A percentile compares a stretch with the other conserved stretches of the same genome.
These are phyloP conservation scores for Scheffersomyces titani DNA, from an alignment of 1,139 yeast species.

Conservation along the genomic window DNA sequence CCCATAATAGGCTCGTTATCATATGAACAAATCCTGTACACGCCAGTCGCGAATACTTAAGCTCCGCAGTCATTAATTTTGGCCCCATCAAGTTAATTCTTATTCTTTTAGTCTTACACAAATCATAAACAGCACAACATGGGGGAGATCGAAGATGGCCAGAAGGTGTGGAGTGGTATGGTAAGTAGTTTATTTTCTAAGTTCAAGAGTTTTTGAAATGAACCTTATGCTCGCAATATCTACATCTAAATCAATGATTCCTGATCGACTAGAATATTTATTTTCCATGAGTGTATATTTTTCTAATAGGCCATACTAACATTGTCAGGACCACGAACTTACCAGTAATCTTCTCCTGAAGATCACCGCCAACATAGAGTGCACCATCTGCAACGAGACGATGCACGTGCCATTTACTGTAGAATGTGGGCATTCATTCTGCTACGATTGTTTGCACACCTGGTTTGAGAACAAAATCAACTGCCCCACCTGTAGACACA, in stretches of 20 bases:
- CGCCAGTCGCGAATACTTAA: background rate
- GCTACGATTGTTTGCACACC: conserved; percentile 48
- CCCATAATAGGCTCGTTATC: background rate
- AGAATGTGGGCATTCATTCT: conserved; percentile 48
- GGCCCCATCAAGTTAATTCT: background rate
- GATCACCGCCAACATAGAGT: conserved; percentile 32
- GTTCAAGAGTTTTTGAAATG: background rate
- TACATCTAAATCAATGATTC: background rate
- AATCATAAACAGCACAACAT: background rate
- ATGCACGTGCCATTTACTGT: conserved; percentile 47
- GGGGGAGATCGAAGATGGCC: conserved; percentile 2
- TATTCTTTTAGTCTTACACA: background rate
- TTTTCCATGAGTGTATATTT: background rate
- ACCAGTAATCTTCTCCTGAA: conserved; percentile 21
- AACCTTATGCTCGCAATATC: background rate
- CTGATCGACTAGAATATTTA: background rate
- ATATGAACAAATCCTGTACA: background rate
- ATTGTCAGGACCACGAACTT: conserved; percentile 15
- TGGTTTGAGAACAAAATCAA: conserved; percentile 53
- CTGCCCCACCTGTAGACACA: conserved; percentile 59
- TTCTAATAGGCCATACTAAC: background rate
- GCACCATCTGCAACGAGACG: conserved; percentile 45
- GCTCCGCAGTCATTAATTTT: background rate
- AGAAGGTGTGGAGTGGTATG: conserved; percentile 13
- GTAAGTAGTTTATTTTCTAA: conserved; percentile 10